Percentiles rank a stretch among this genome's conserved stretches.
Conservation (phyloP, 805 yeast genomes). For the Candida golubevii region DNA sequence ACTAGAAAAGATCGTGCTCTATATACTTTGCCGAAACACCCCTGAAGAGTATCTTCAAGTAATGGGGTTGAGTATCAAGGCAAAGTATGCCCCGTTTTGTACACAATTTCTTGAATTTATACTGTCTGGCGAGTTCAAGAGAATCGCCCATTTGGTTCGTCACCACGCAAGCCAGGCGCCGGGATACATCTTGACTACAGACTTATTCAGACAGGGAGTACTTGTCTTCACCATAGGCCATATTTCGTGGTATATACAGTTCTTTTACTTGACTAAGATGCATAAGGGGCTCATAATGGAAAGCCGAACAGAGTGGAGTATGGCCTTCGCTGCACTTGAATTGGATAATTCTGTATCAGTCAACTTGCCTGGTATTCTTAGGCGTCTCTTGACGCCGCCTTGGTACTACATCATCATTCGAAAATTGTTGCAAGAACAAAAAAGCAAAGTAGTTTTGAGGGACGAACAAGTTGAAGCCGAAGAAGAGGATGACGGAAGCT, state of each 20-base stretch:
- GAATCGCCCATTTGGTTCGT: conserved; percentile 1
- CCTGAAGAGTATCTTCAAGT: conserved; percentile 38
- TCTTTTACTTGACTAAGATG: conserved; percentile 12
- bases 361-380: conserved; percentile 3
- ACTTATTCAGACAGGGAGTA: conserved; percentile 13
- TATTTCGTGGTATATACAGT: conserved; percentile 31
- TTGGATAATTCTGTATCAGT: not conserved
- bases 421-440: conserved; percentile 1
- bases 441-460: not conserved
- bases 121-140: conserved; percentile 11
- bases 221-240: conserved; percentile 24
- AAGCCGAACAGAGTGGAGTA: conserved; percentile 6
- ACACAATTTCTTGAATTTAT: conserved; percentile 12
- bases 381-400: conserved; percentile 8
- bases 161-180: conserved; percentile 5
- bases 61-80: conserved; percentile 39
- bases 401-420: conserved; percentile 6
- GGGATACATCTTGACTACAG: conserved; percentile 5
- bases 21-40: conserved; percentile 45
- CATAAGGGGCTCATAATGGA: conserved; percentile 1
- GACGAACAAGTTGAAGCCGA: too few species aligned
- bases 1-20: conserved; percentile 35
- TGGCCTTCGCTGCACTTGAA: not conserved
- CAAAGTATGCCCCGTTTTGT: conserved; percentile 40
- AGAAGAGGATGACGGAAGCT: too few species aligned